phyloP scores from a whole-genome alignment of 805 yeast genomes.

The Metschnikowia lachancei region DNA sequence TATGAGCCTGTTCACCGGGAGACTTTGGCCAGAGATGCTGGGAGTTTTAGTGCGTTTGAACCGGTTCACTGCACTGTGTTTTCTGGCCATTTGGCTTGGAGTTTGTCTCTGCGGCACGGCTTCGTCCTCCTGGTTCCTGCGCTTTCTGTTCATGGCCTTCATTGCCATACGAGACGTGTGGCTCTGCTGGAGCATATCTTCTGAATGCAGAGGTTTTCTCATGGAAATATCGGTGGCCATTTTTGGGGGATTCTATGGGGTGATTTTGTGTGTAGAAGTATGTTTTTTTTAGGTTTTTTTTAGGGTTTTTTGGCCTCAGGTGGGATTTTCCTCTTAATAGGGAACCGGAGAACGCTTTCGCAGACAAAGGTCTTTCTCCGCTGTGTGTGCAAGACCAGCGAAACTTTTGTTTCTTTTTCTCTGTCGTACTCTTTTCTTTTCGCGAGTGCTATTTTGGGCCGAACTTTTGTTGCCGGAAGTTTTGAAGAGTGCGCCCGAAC shows the following conservation, averaged over 20 bases:
- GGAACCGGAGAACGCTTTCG: not conserved
- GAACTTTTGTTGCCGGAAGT: too few relatives aligned
- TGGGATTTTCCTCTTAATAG: not conserved
- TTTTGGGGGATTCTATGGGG: too few relatives aligned
- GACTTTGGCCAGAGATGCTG: constrained; percentile 51
- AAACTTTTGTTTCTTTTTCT: not conserved
- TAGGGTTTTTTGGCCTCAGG: not conserved
- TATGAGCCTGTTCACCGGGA: constrained; percentile 62
- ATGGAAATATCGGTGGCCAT: constrained; percentile 10
- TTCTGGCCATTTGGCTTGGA: constrained; percentile 6
- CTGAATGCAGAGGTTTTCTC: constrained; percentile 7
- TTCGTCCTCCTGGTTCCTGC: constrained; percentile 9
- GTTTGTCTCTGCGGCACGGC: constrained; percentile 3
- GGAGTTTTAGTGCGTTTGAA: constrained; percentile 39
- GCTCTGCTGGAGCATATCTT: not conserved
- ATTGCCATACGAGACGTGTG: constrained; percentile 7
- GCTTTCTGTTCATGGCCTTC: constrained; percentile 6
- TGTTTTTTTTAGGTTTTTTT: not conserved
- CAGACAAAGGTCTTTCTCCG: constrained; percentile 1
- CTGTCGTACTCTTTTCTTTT: not conserved
- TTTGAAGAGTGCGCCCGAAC: too few relatives aligned
- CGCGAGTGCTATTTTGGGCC: not conserved
- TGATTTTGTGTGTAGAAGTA: not conserved
- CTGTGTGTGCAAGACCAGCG: constrained; percentile 6
- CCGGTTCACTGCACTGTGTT: constrained; percentile 2